Conservation (phyloP, 768 basidiomycete genomes). For the Mycena belliarum region DNA sequence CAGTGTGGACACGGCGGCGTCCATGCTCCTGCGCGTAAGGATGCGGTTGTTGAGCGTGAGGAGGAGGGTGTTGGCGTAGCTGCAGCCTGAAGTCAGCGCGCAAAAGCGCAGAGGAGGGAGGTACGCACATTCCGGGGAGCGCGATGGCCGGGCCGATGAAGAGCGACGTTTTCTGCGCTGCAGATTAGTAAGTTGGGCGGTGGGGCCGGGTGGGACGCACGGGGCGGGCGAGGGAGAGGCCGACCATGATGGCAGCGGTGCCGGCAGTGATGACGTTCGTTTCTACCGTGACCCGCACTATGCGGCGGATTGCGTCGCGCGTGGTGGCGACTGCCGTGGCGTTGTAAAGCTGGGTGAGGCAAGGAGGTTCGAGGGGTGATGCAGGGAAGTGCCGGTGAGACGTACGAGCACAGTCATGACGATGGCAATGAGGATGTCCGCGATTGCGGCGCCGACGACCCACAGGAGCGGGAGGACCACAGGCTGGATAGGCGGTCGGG, state of each 20-base stretch:
- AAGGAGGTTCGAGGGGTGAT: not conserved
- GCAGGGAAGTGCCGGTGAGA: not conserved
- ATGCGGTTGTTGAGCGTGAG: not conserved
- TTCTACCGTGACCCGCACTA: slow-evolving; percentile 3
- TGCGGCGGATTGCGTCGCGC: not conserved
- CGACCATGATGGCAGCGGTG: not conserved
- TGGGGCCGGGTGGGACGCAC: not conserved
- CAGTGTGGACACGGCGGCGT: not conserved
- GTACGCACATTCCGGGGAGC: not conserved
- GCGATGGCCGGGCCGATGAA: not conserved
- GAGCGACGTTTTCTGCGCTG: not conserved
- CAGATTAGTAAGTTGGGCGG: no score
- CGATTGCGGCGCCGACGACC: not conserved
- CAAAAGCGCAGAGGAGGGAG: not conserved
- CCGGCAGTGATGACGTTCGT: slow-evolving; percentile 4
- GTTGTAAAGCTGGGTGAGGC: not conserved
- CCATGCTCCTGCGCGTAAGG: not conserved
- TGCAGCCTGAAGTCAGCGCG: not conserved
- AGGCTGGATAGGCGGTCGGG: not conserved
- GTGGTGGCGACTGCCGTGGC: not conserved
- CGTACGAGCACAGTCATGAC: slow-evolving; percentile 11
- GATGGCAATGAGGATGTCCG: slow-evolving; percentile 6
- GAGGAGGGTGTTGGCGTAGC: not conserved
- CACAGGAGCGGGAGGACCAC: not conserved
- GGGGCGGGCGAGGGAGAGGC: not conserved